A percentile compares a stretch with the other conserved stretches of the same genome.
These are phyloP conservation scores for Kwoniella bestiolae DNA, from an alignment of 768 basidiomycete species.

Conservation along the genomic window DNA sequence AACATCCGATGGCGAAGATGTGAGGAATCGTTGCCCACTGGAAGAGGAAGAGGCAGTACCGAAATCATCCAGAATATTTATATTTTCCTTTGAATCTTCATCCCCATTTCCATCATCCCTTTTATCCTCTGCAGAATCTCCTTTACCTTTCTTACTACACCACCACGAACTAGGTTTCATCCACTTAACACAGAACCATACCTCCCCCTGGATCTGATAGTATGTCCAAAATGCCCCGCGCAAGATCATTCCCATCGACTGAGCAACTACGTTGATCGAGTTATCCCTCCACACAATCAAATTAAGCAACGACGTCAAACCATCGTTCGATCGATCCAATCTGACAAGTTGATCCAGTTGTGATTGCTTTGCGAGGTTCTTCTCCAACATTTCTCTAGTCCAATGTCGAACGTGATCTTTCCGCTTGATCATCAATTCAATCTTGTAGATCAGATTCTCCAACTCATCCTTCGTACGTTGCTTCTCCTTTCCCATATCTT, in stretches of 20 bases:
- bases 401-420: slow-evolving; percentile 30
- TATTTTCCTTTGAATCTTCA: background rate
- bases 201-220: slow-evolving; percentile 17
- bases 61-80: background rate
- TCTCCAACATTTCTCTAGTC: slow-evolving; percentile 24
- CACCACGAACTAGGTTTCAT: slow-evolving; percentile 10
- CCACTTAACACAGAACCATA: slow-evolving; percentile 9
- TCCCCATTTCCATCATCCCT: background rate
- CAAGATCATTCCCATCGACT: background rate
- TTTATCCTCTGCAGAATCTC: background rate
- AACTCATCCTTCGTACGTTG: slow-evolving; percentile 5
- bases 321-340: slow-evolving; percentile 1
- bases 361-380: background rate
- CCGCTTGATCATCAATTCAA: slow-evolving; percentile 29
- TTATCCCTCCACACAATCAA: slow-evolving; percentile 3
- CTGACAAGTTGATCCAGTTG: slow-evolving; percentile 13
- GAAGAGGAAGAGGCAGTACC: background rate
- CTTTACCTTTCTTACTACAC: background rate
- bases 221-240: slow-evolving; percentile 8
- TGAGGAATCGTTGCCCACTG: background rate
- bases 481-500: slow-evolving; percentile 19
- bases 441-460: slow-evolving; percentile 21
- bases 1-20: background rate
- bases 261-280: slow-evolving; percentile 2
- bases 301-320: background rate